Evolutionary conservation across 495 filamentous ascomycete species (phyloP).

Genomic region (Aspergillus panamensis): DNA sequence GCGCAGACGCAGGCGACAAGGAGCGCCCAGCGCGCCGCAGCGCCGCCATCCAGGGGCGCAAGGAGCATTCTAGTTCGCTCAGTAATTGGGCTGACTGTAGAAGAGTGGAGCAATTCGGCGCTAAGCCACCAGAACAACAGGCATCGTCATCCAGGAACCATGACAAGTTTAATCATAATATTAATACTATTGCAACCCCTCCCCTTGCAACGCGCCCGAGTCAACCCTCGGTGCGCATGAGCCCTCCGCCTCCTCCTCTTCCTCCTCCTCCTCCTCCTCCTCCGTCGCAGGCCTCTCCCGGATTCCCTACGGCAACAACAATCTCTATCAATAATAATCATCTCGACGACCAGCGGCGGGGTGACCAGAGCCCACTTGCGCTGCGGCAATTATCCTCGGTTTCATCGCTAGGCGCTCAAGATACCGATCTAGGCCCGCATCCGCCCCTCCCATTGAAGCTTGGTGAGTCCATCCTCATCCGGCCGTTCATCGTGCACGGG

Average conservation of each 20-base stretch:
- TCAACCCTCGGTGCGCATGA: not conserved
- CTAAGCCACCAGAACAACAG: constrained; percentile 10
- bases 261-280: no score
- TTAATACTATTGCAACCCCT: not conserved
- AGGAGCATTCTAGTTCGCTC: constrained; percentile 8
- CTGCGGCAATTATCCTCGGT: constrained; percentile 18
- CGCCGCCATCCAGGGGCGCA: constrained; percentile 9
- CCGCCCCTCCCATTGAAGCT: constrained; percentile 14
- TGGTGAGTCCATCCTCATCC: constrained; percentile 12
- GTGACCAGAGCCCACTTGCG: not conserved
- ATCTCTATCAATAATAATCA: no score
- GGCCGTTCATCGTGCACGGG: not conserved
- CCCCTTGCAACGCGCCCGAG: not conserved
- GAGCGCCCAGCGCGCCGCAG: constrained; percentile 7
- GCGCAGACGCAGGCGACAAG: not conserved
- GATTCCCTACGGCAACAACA: not conserved
- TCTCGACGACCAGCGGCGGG: not conserved
- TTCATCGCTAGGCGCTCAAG: constrained; percentile 21
- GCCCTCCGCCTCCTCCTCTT: no score
- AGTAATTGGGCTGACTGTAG: constrained; percentile 9
- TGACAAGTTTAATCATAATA: not conserved
- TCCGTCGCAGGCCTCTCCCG: not conserved
- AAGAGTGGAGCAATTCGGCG: constrained; percentile 10
- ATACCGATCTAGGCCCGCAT: constrained; percentile 15
- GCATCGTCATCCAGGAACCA: not conserved